Conservation (phyloP, 2,329 filamentous ascomycete genomes). For the Lasiodiplodia gonubiensis region DNA sequence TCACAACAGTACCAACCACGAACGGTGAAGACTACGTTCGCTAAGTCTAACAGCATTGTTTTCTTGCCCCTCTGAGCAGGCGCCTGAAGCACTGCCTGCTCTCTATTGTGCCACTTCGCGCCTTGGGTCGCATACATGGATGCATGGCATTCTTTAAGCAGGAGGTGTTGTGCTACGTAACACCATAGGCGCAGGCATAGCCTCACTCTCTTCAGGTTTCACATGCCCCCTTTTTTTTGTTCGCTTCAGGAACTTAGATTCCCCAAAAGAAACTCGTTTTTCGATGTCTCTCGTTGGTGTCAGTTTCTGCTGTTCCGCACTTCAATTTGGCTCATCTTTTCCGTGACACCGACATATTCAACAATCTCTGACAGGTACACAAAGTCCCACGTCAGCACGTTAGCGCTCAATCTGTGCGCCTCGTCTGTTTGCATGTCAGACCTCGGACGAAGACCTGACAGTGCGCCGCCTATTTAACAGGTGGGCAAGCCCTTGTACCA, state of each 20-base stretch:
- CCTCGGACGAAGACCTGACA: background rate
- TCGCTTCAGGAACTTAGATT: background rate
- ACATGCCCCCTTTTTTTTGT: background rate
- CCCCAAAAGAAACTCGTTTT: background rate
- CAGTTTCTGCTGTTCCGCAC: too few species aligned
- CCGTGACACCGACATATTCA: background rate
- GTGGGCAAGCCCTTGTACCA: background rate
- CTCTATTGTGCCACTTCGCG: background rate
- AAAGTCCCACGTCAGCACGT: constrained; percentile 14
- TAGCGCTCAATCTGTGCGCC: background rate
- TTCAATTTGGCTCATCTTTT: background rate
- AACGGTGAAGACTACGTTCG: background rate
- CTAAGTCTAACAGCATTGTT: background rate
- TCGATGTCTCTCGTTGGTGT: background rate
- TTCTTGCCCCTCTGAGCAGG: background rate
- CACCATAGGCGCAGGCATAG: background rate
- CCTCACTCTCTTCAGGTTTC: background rate
- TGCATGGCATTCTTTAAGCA: background rate
- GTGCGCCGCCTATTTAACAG: background rate
- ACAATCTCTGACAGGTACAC: constrained; percentile 3
- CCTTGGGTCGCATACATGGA: background rate
- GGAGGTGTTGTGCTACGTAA: background rate
- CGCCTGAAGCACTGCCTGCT: background rate
- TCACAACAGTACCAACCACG: background rate
- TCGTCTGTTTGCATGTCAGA: background rate